phyloP scores from a whole-genome alignment of 495 filamentous ascomycete genomes.

The Penicillium canescens region DNA sequence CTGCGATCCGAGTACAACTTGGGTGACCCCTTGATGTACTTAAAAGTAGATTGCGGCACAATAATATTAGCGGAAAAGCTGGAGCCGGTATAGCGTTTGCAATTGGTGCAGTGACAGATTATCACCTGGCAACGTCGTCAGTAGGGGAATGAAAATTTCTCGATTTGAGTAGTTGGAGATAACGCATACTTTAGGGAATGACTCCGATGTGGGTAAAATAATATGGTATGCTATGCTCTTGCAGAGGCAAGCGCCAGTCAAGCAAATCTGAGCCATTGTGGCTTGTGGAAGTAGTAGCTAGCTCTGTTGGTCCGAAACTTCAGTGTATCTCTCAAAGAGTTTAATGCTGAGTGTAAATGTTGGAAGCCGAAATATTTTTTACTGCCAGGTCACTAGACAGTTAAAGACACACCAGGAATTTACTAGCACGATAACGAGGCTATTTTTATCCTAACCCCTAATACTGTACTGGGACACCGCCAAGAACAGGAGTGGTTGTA shows the following conservation, averaged over 20 bases:
- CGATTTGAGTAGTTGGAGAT: not conserved
- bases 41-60: conserved; percentile 12
- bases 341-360: no score
- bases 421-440: no score
- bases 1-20: conserved; percentile 22
- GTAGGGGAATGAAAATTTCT: not conserved
- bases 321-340: no score
- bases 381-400: no score
- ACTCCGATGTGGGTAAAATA: conserved; percentile 16
- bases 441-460: no score
- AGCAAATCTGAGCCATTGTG: conserved; percentile 1
- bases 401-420: no score
- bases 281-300: no score
- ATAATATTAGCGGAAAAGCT: conserved; percentile 30
- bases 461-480: no score
- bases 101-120: conserved; percentile 34
- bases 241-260: conserved; percentile 30
- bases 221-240: conserved; percentile 26
- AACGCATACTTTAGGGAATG: conserved; percentile 20
- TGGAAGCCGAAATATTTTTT: no score
- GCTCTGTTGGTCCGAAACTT: no score
- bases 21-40: conserved; percentile 21
- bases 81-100: conserved; percentile 32
- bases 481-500: no score
- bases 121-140: conserved; percentile 11